phyloP scores from a whole-genome alignment of 768 basidiomycete species.

The Suillus bovinus region DNA sequence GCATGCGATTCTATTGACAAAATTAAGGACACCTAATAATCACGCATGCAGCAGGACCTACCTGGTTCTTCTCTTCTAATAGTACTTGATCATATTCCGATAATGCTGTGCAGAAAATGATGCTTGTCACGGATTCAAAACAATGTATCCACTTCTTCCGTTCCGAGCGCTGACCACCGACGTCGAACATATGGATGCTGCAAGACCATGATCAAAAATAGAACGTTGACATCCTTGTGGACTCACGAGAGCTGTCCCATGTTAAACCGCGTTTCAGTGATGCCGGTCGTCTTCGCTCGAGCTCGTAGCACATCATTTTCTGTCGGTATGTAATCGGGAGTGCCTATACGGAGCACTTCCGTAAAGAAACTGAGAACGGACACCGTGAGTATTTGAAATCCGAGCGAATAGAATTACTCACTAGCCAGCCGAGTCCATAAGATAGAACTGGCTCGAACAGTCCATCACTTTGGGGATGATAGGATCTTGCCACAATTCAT shows the following conservation, averaged over 20 bases:
- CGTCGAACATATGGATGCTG: conserved; percentile 74
- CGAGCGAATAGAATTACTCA: conserved; percentile 38
- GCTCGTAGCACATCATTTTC: conserved; percentile 86
- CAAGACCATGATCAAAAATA: background rate
- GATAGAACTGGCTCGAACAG: conserved; percentile 76
- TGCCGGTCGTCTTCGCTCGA: conserved; percentile 87
- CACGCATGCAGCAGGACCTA: conserved; percentile 13
- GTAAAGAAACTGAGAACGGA: conserved; percentile 69
- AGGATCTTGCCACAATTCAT: conserved; percentile 70
- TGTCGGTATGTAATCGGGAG: conserved; percentile 78
- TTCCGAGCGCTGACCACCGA: conserved; percentile 79
- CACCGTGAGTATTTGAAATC: background rate
- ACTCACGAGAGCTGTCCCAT: conserved; percentile 66
- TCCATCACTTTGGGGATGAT: conserved; percentile 54
- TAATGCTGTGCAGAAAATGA: conserved; percentile 77
- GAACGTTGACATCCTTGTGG: rapidly evolving
- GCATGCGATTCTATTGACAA: conserved; percentile 63
- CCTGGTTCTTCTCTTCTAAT: conserved; percentile 52
- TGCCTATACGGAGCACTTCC: conserved; percentile 81
- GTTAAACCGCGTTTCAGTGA: conserved; percentile 82
- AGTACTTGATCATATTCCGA: conserved; percentile 76
- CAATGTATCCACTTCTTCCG: conserved; percentile 84
- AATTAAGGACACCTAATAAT: background rate
- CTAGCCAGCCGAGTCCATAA: conserved; percentile 96
- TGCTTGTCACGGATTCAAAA: conserved; percentile 78